A percentile compares a stretch with the other conserved stretches of the same genome.
Conservation (phyloP, 139 green algal species). For the Chlorella vulgaris region DNA sequence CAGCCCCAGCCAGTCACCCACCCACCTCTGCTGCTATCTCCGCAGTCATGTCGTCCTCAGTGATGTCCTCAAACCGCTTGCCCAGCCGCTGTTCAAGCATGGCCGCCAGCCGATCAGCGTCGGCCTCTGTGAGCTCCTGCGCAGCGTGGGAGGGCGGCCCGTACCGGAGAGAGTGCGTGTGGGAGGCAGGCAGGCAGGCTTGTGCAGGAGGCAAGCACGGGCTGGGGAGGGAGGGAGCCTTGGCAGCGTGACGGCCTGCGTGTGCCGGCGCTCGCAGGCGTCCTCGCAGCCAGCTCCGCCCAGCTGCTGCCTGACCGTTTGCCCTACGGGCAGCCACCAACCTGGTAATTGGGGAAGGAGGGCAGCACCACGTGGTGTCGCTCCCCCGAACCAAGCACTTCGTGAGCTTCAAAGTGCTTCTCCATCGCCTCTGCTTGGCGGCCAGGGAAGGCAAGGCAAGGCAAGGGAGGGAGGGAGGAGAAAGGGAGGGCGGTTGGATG, state of each 20-base stretch:
- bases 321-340: too few species aligned
- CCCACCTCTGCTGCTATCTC: conserved; percentile 20
- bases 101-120: conserved; percentile 8
- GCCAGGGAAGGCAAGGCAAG: background rate
- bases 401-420: background rate
- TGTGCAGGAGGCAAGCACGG: background rate
- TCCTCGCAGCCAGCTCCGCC: too few species aligned
- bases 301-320: too few species aligned
- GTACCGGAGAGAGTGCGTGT: too few species aligned
- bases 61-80: conserved; percentile 35
- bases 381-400: conserved; percentile 51
- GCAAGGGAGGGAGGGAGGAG: too few species aligned
- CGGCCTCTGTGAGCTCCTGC: conserved; percentile 30
- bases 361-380: conserved; percentile 52
- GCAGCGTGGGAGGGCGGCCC: background rate
- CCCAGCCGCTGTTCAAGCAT: conserved; percentile 36
- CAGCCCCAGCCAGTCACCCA: background rate
- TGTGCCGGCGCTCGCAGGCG: too few species aligned
- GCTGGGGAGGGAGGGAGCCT: background rate
- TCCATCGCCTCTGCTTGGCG: conserved; percentile 6
- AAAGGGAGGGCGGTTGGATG: too few species aligned
- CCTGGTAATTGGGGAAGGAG: conserved; percentile 53
- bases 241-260: too few species aligned
- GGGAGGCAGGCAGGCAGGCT: background rate
- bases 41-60: conserved; percentile 34